A percentile compares a stretch with the other conserved stretches of the same genome.
Evolutionary conservation across 805 yeast genomes (phyloP).

Genomic region (Nakazawaea ishiwadae): DNA sequence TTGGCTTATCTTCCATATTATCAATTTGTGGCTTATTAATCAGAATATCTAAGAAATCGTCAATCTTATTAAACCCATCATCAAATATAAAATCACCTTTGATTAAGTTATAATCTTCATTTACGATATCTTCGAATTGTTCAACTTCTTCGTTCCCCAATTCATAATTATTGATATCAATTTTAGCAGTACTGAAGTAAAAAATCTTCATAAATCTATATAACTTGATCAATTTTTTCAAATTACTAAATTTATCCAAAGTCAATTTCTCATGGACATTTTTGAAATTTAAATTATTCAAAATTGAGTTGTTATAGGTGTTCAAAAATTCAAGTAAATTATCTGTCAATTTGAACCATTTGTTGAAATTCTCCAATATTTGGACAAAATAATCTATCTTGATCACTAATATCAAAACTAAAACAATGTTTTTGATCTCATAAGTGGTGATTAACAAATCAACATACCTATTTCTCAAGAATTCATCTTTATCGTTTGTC

Average conservation of each 20-base stretch:
- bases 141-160: slow-evolving; percentile 28
- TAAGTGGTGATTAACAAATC: slow-evolving; percentile 4
- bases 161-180: slow-evolving; percentile 41
- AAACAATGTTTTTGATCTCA: slow-evolving; percentile 20
- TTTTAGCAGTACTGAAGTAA: slow-evolving; percentile 44
- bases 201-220: slow-evolving; percentile 29
- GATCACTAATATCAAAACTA: slow-evolving; percentile 32
- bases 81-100: slow-evolving; percentile 20
- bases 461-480: slow-evolving; percentile 25
- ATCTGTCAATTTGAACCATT: slow-evolving; percentile 23
- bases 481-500: slow-evolving; percentile 33
- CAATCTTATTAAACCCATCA: slow-evolving; percentile 18
- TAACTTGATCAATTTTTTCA: slow-evolving; percentile 22
- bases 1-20: slow-evolving; percentile 2
- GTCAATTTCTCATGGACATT: slow-evolving; percentile 17
- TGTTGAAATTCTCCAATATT: slow-evolving; percentile 35
- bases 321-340: slow-evolving; percentile 23
- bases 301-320: slow-evolving; percentile 17
- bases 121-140: slow-evolving; percentile 40
- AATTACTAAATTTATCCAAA: slow-evolving; percentile 17
- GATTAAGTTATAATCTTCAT: slow-evolving; percentile 22
- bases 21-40: slow-evolving; percentile 7
- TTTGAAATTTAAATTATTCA: slow-evolving; percentile 22
- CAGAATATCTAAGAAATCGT: slow-evolving; percentile 9
- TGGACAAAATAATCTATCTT: slow-evolving; percentile 34